Conservation (phyloP, 1,284 basidiomycete genomes). For the Caloboletus firmus region DNA sequence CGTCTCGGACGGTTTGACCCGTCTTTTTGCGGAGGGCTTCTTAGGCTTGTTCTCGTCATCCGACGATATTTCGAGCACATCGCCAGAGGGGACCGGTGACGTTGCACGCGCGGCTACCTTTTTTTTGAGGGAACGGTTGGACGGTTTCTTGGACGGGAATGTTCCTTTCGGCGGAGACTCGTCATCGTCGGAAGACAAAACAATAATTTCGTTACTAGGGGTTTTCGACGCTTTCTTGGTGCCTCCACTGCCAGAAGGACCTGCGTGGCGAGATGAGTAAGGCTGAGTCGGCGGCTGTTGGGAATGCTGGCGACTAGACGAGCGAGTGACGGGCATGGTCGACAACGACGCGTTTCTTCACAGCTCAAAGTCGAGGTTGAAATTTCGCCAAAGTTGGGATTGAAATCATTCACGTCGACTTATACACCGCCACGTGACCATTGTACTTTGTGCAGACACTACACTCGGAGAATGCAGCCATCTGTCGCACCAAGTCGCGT, state of each 20-base stretch:
- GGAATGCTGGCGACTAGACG: conserved; percentile 22
- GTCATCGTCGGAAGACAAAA: conserved; percentile 59
- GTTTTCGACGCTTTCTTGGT: conserved; percentile 18
- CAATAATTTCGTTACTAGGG: conserved; percentile 45
- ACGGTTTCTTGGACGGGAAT: conserved; percentile 34
- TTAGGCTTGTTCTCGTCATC: conserved; percentile 26
- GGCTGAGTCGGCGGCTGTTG: conserved; percentile 4
- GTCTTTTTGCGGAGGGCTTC: conserved; percentile 11
- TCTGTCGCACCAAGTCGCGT: conserved; percentile 53
- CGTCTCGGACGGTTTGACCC: neutral
- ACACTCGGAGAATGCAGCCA: conserved; percentile 44
- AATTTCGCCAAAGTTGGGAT: neutral
- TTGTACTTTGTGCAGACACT: neutral
- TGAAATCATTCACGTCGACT: conserved; percentile 11
- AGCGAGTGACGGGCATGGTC: conserved; percentile 32
- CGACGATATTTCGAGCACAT: conserved; percentile 33
- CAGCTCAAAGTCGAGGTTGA: neutral
- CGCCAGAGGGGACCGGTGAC: conserved; percentile 2
- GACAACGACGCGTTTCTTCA: neutral
- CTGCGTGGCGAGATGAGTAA: conserved; percentile 8
- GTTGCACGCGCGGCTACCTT: conserved; percentile 5
- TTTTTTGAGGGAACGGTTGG: conserved; percentile 20
- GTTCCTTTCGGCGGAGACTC: conserved; percentile 31
- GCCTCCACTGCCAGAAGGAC: conserved; percentile 1
- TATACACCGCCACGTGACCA: conserved; percentile 19